phyloP scores from a whole-genome alignment of 208 protist species.

The Crithidia brevicula region DNA sequence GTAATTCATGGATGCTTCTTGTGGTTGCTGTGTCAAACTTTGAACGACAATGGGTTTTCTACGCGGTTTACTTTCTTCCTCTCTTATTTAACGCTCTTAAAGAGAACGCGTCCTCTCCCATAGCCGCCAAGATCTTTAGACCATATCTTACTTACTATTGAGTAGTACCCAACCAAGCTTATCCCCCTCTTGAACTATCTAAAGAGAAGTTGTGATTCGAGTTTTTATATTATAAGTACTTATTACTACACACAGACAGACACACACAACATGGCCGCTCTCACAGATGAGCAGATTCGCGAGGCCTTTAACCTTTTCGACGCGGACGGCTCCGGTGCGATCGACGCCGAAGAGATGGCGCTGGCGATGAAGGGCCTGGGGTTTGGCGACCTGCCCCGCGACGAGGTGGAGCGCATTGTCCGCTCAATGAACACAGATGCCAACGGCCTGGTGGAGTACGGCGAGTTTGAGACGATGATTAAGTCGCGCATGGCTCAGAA shows the following conservation, averaged over 20 bases:
- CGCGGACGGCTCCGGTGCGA: slow-evolving; percentile 92
- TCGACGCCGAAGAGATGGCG: slow-evolving; percentile 95
- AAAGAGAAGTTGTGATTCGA: no score
- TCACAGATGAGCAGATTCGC: slow-evolving; percentile 93
- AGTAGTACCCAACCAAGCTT: no score
- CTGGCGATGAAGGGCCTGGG: slow-evolving; percentile 96
- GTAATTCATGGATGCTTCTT: background rate
- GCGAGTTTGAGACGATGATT: slow-evolving; percentile 92
- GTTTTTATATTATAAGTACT: background rate
- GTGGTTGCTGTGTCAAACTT: no score
- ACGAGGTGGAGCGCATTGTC: slow-evolving; percentile 94
- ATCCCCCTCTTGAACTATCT: no score
- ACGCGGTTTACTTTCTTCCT: background rate
- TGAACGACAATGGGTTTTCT: no score
- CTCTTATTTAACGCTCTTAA: background rate
- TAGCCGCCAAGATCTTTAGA: no score
- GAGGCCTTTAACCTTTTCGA: slow-evolving; percentile 99
- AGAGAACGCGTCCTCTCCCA: no score
- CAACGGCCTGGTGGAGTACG: slow-evolving; percentile 92
- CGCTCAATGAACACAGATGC: slow-evolving; percentile 79
- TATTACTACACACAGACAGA: background rate
- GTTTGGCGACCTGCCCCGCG: slow-evolving; percentile 92
- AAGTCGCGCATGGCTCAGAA: slow-evolving; percentile 92
- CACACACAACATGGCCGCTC: slow-evolving; percentile 75
- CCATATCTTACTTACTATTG: no score